Conservation (phyloP, 2,329 filamentous ascomycete genomes). For the Lachnellula occidentalis region DNA sequence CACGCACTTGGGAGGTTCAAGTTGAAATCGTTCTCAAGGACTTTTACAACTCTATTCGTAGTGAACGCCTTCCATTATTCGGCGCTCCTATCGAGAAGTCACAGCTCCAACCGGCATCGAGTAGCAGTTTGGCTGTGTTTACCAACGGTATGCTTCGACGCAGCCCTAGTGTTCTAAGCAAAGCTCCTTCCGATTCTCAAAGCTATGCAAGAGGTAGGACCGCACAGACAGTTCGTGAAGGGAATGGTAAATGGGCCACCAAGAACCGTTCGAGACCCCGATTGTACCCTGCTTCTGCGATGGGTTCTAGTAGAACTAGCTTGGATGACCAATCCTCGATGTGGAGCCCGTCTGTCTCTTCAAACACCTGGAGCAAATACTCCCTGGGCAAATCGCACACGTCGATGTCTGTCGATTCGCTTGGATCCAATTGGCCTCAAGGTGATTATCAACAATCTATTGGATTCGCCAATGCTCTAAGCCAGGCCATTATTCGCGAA, state of each 20-base stretch:
- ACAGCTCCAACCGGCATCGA: constrained; percentile 37
- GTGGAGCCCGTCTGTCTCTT: constrained; percentile 75
- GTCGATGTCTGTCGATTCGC: constrained; percentile 87
- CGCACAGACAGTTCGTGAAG: constrained; percentile 39
- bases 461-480: constrained; percentile 93
- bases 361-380: constrained; percentile 94
- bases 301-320: constrained; percentile 89
- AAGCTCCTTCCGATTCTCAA: constrained; percentile 78
- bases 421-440: constrained; percentile 68
- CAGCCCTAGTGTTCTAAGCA: constrained; percentile 86
- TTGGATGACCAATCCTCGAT: constrained; percentile 85
- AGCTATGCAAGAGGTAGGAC: constrained; percentile 67
- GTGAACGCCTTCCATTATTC: constrained; percentile 80
- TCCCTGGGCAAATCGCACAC: constrained; percentile 87
- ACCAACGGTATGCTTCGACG: constrained; percentile 66
- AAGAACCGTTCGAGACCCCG: constrained; percentile 80
- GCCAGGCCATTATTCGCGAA: constrained; percentile 93
- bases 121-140: constrained; percentile 67
- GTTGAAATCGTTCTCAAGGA: constrained; percentile 87
- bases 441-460: constrained; percentile 93
- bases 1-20: constrained; percentile 81
- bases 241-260: constrained; percentile 63
- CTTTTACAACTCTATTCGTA: constrained; percentile 85
- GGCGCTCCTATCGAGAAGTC: constrained; percentile 53
- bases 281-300: constrained; percentile 68